Percentiles rank a stretch among this genome's conserved stretches.
These are phyloP conservation scores for Solanum pennellii DNA, from an alignment of 257 asterid species.

Conservation along the genomic window DNA sequence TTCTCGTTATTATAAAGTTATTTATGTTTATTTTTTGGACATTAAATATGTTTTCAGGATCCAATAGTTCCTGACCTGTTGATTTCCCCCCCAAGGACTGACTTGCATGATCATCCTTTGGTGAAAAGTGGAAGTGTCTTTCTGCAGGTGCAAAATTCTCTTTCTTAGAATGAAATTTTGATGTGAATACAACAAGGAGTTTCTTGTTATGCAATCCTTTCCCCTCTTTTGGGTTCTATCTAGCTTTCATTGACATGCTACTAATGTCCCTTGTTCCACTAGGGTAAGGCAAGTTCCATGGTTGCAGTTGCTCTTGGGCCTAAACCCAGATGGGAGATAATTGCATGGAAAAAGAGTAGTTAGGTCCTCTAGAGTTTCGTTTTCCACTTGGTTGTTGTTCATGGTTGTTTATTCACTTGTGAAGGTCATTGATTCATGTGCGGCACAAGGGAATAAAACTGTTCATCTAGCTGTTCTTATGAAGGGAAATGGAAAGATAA, in stretches of 20 bases:
- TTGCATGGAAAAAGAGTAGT: neutral
- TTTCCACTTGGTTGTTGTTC: neutral
- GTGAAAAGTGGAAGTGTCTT: slow-evolving; percentile 56
- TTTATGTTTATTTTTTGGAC: neutral
- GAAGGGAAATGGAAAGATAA: slow-evolving; percentile 71
- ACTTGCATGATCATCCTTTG: slow-evolving; percentile 82
- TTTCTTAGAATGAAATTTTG: neutral
- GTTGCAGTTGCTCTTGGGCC: slow-evolving; percentile 77
- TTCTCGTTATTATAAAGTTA: neutral
- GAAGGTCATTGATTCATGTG: slow-evolving; percentile 94
- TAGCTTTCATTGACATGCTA: neutral
- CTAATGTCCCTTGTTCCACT: neutral
- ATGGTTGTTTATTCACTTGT: slow-evolving; percentile 6
- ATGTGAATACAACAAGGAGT: neutral
- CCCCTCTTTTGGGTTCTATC: neutral
- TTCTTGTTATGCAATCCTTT: neutral
- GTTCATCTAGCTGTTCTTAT: slow-evolving; percentile 87
- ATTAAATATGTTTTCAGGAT: slow-evolving; percentile 58
- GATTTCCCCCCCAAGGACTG: slow-evolving; percentile 76
- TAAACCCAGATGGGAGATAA: slow-evolving; percentile 83
- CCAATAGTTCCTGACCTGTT: slow-evolving; percentile 66
- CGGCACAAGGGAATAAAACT: slow-evolving; percentile 97
- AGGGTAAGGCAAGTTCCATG: slow-evolving; percentile 98
- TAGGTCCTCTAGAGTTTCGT: neutral
- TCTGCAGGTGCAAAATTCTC: slow-evolving; percentile 51